Evolutionary conservation across 1,139 yeast species (phyloP), one percentile per base, ranked within the genome.

Genomic region (Schwanniomyces etchellsii): DNA sequence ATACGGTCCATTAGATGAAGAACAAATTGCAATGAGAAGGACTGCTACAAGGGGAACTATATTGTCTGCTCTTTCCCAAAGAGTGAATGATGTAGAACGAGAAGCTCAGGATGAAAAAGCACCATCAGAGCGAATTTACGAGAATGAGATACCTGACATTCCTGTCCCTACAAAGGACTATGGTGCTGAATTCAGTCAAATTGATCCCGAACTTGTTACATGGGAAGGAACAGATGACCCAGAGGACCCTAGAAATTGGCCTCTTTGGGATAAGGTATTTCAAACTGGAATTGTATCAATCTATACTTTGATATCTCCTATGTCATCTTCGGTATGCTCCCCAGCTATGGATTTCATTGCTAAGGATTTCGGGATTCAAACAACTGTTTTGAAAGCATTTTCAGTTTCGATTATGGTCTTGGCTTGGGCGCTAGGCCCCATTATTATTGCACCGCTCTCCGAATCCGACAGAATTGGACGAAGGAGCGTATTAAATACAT

Each of bases 151-250:
- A 1, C 60, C 64, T 2, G 68, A 60, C 33, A 46, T 56, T 14
- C 42, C 64, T 0, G 60, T 70, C 1, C 74, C 75, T 2, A 55
- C 68, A 1, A 50, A 51, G 29, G 59, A 64, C 35, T 70, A 56
- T 38, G 80, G 80, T 13, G 60, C 57, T 9, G 80, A 73, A 39
- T 74, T 69, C 40, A 48, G 55, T 16, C 57, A 57, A 3, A 45
- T 72, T 5, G 84, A 78, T 42, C 83, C 81, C 0, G 83, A 77
- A 43, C 52, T 77, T 26, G 77, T 78, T 4, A 69, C 81, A 1
- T 78, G 83, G 83, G 80, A 77, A 25, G 76, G 77, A 3, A 65
- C 61, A 2, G 68, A 74, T 35, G 85, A 79, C 44, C 78, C 81
- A 0, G 55, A 55, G 14, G 68, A 70, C 41, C 83, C 86, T 20